Evolutionary conservation across 345 rosid species (phyloP).

Genomic region (Barbarea vulgaris): DNA sequence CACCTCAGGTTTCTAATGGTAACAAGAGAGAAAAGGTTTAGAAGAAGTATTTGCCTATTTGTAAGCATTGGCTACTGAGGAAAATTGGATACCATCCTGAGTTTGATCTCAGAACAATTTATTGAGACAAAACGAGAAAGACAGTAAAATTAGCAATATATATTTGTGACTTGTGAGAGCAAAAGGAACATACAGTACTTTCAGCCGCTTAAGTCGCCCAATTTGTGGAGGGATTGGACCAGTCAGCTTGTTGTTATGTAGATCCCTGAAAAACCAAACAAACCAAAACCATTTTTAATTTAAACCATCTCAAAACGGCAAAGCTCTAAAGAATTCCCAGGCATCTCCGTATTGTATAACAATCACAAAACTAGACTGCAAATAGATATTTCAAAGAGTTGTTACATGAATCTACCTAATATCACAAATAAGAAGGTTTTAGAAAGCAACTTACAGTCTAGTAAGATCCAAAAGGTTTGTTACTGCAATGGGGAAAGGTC

Average conservation of each 20-base stretch:
- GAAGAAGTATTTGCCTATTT: background rate
- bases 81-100: background rate
- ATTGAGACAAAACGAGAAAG: background rate
- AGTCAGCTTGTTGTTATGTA: slow-evolving; percentile 92
- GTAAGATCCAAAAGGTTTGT: slow-evolving; percentile 91
- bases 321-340: background rate
- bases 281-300: slow-evolving; percentile 10
- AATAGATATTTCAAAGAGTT: background rate
- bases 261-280: slow-evolving; percentile 62
- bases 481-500: slow-evolving; percentile 96
- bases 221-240: slow-evolving; percentile 98
- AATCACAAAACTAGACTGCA: background rate
- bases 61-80: background rate
- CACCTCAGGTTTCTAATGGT: slow-evolving; percentile 77
- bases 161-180: background rate
- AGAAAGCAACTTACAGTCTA: slow-evolving; percentile 64
- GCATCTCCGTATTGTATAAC: background rate
- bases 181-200: slow-evolving; percentile 62
- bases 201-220: slow-evolving; percentile 82
- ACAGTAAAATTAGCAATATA: background rate
- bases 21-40: slow-evolving; percentile 26
- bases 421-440: background rate
- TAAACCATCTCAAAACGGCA: background rate
- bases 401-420: background rate
- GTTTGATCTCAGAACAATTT: background rate